A percentile compares a stretch with the other conserved stretches of the same genome.
phyloP scores from a whole-genome alignment of 148 eudicot genomes.

The Amaranthus hypochondriacus region DNA sequence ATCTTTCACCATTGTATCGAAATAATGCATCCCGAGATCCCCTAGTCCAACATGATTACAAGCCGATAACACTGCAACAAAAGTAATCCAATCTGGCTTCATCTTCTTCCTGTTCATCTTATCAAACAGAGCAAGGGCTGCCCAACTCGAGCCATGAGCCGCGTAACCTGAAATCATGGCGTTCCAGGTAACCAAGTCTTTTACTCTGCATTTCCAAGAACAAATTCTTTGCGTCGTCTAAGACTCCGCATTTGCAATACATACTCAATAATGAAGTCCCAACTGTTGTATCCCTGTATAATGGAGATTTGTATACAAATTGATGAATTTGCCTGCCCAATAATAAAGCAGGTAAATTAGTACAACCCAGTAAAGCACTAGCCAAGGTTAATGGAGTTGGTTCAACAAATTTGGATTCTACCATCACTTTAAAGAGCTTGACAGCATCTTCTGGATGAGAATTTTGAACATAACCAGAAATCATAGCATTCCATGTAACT shows the following conservation, averaged over 20 bases:
- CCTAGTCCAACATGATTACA: slow-evolving; percentile 76
- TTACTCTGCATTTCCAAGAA: slow-evolving; percentile 47
- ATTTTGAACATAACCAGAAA: slow-evolving; percentile 69
- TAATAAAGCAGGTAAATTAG: slow-evolving; percentile 58
- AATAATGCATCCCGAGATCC: slow-evolving; percentile 49
- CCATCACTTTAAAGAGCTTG: slow-evolving; percentile 55
- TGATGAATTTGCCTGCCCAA: slow-evolving; percentile 75
- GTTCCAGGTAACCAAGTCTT: slow-evolving; percentile 66
- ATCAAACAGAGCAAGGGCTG: slow-evolving; percentile 54
- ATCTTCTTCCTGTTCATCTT: slow-evolving; percentile 41
- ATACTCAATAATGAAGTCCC: slow-evolving; percentile 73
- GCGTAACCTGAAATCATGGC: slow-evolving; percentile 80
- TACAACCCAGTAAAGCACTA: slow-evolving; percentile 63
- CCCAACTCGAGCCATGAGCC: slow-evolving; percentile 49
- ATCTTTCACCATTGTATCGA: slow-evolving; percentile 49
- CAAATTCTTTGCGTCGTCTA: slow-evolving; percentile 52
- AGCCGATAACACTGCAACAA: slow-evolving; percentile 65
- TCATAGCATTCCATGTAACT: slow-evolving; percentile 75
- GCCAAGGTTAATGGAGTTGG: slow-evolving; percentile 54
- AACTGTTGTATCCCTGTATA: slow-evolving; percentile 46
- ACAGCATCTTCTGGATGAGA: slow-evolving; percentile 46
- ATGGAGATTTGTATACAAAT: slow-evolving; percentile 42
- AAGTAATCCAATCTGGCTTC: slow-evolving; percentile 65
- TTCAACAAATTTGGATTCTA: slow-evolving; percentile 27
- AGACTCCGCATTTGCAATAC: slow-evolving; percentile 71